Conservation (phyloP, 2,329 filamentous ascomycete species). For the Ophiostoma populinum region DNA sequence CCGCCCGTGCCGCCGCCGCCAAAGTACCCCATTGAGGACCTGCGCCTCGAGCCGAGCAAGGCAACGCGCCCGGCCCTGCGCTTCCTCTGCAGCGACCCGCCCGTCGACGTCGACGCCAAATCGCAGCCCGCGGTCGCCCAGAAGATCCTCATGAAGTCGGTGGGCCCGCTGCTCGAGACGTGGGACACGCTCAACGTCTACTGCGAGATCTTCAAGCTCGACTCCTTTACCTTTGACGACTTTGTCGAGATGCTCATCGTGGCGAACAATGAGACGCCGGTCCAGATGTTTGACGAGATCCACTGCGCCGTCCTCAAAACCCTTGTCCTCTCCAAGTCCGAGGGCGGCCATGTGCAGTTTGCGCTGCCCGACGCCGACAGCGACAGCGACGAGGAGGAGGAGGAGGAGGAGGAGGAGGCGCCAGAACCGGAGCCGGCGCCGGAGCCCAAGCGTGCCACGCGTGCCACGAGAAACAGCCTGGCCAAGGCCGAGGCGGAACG, state of each 20-base stretch:
- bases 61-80: constrained; percentile 56
- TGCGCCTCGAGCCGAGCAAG: constrained; percentile 58
- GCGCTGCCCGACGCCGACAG: constrained; percentile 58
- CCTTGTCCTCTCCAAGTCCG: constrained; percentile 56
- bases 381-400: constrained; percentile 48
- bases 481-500: constrained; percentile 64
- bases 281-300: constrained; percentile 75
- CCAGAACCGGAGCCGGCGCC: constrained; percentile 55
- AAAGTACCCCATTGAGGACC: constrained; percentile 91
- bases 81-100: constrained; percentile 53
- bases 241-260: constrained; percentile 78
- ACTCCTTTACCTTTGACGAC: constrained; percentile 96
- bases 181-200: constrained; percentile 99
- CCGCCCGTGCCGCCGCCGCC: constrained; percentile 57
- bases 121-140: constrained; percentile 25
- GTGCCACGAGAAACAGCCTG: constrained; percentile 72
- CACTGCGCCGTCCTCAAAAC: constrained; percentile 85
- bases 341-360: constrained; percentile 65
- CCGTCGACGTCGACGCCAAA: constrained; percentile 29
- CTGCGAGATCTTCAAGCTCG: constrained; percentile 80
- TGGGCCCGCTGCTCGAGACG: constrained; percentile 73
- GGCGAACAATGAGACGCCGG: constrained; percentile 53
- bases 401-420: constrained; percentile 29
- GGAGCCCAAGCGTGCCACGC: constrained; percentile 45
- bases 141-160: constrained; percentile 62